A percentile compares a stretch with the other conserved stretches of the same genome.
Conservation (phyloP, 2,329 filamentous ascomycete genomes). For the Sporothrix humicola region DNA sequence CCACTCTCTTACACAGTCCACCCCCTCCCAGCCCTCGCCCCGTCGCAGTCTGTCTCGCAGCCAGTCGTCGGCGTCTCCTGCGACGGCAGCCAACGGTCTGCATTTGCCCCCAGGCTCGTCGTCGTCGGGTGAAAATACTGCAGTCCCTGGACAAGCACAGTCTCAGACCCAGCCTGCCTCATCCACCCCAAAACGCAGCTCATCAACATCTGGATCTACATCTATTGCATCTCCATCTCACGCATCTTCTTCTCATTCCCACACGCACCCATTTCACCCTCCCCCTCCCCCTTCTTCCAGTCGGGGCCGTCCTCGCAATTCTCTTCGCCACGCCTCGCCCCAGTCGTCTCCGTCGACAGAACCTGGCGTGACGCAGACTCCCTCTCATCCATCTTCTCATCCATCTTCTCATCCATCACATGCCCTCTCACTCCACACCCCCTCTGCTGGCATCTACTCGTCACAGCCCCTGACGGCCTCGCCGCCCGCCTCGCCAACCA, state of each 20-base stretch:
- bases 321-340: constrained; percentile 28
- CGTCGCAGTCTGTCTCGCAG: constrained; percentile 35
- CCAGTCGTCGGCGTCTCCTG: constrained; percentile 27
- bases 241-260: not conserved
- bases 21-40: constrained; percentile 14
- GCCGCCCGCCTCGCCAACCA: constrained; percentile 42
- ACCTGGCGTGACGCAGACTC: not conserved
- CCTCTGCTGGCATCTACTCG: constrained; percentile 32
- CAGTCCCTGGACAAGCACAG: not conserved
- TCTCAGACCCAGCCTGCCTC: not conserved
- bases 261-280: not conserved
- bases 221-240: too few relatives aligned
- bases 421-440: not conserved
- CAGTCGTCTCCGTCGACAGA: constrained; percentile 5
- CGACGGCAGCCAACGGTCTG: constrained; percentile 16
- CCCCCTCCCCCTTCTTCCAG: not conserved
- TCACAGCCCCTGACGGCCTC: constrained; percentile 49
- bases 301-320: constrained; percentile 32
- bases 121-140: not conserved
- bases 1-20: not conserved
- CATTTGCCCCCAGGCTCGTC: not conserved
- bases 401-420: constrained; percentile 5
- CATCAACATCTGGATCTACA: not conserved
- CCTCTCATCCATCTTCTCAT: constrained; percentile 12
- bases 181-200: not conserved